Base-by-base conservation (phyloP, 108 stramenopile species). In the Phaeodactylum tricornutum region DNA sequence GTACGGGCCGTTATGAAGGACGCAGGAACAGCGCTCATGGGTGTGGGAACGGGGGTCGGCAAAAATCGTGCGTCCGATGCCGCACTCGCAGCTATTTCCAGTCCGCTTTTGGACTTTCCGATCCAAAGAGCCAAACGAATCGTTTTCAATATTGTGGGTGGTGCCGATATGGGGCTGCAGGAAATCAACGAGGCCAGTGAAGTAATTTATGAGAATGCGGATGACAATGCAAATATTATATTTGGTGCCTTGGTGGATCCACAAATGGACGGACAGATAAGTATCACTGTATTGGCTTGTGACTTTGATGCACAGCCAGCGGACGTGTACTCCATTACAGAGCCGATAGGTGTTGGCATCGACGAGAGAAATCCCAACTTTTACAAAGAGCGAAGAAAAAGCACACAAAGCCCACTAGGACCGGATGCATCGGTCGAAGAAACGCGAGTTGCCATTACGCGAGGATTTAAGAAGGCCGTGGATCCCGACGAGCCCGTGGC, bases 211-310 rank as follows among this genome's bases (percentile, higher is more conserved):
- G 74, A 79, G 36, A 79, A 74, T 57, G 85, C 79, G 3, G 73
- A 79, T 32, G 72, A 77, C 21, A 83, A 82, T 52, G 83, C 85
- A 20, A 91, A 87, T 64, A 80, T 87, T 53, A 91, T 91, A 48
- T 87, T 91, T 62, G 83, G 85, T 11, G 85, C 89, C 12, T 62
- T 84, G 34, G 74, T 91, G 26, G 84, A 87, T 64, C 62, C 66
- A 19, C 59, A 43, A 32, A 77, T 77, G 75, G 66, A 59, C 14
- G 75, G 73, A 31, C 71, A 77, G 57, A 71, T 77, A 12, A 72
- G 71, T 29, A 77, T 77, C 57, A 77, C 75, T 0, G 75, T 77
- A 0, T 48, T 77, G 48, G 75, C 75, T 4, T 77, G 76, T 44
- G 76, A 77, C 37, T 77, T 77, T 57, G 43, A 47, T 14, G 50